A percentile compares a stretch with the other conserved stretches of the same genome.
Conservation (phyloP, 1,284 basidiomycete species). For the Volvariella volvacea region DNA sequence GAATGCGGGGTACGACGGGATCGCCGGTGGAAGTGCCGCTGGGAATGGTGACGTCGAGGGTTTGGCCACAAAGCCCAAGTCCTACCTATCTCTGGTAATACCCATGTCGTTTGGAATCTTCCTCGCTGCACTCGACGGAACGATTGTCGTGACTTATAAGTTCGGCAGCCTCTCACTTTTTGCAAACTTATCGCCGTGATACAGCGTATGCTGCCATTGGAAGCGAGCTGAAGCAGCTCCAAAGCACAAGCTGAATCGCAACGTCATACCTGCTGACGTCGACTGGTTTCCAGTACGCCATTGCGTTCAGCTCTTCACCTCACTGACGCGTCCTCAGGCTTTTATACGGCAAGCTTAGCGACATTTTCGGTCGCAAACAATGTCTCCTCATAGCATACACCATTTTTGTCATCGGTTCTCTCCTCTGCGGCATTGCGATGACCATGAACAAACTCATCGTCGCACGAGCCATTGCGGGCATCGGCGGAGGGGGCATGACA, state of each 20-base stretch:
- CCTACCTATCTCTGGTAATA: no score
- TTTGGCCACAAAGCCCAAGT: no score
- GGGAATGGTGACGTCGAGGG: no score
- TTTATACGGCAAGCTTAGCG: constrained; percentile 57
- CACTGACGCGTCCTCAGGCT: constrained; percentile 29
- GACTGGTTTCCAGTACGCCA: constrained; percentile 55
- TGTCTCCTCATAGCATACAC: constrained; percentile 51
- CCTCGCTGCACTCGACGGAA: constrained; percentile 51
- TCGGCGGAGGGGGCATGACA: constrained; percentile 61
- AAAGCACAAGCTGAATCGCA: constrained; percentile 62
- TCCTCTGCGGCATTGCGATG: constrained; percentile 46
- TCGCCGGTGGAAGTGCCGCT: no score
- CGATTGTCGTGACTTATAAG: constrained; percentile 50
- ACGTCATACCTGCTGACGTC: constrained; percentile 57
- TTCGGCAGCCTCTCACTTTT: not conserved
- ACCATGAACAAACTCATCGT: constrained; percentile 52
- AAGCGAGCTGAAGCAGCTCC: constrained; percentile 54
- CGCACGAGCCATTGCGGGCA: constrained; percentile 50
- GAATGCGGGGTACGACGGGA: no score
- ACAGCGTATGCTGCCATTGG: constrained; percentile 55
- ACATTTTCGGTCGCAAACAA: constrained; percentile 57
- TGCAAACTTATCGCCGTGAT: not conserved
- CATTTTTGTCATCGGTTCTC: constrained; percentile 46
- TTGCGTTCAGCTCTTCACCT: not conserved
- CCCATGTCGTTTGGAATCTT: constrained; percentile 56